Evolutionary conservation across 2,329 filamentous ascomycete species (phyloP).

Genomic region (Lasiodiplodia sp.): DNA sequence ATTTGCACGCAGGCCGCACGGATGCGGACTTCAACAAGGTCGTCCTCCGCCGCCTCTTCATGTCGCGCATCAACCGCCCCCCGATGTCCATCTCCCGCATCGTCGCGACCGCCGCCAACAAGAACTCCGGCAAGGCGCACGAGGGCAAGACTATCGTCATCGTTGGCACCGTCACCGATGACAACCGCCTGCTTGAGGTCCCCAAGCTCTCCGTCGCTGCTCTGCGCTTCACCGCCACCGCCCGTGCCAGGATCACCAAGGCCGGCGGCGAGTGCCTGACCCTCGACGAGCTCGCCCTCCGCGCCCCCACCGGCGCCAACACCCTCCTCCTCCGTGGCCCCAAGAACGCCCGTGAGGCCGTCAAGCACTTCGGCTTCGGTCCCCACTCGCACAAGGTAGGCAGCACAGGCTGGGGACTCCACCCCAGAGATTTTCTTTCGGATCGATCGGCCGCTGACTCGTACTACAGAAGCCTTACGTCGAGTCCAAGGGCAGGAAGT

Average conservation of each 20-base stretch:
- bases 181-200: constrained; percentile 84
- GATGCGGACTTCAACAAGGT: constrained; percentile 99
- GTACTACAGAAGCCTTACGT: constrained; percentile 84
- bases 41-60: constrained; percentile 95
- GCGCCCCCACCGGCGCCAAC: constrained; percentile 95
- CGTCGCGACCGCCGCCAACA: constrained; percentile 65
- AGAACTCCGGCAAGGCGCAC: constrained; percentile 61
- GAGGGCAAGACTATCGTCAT: constrained; percentile 87
- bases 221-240: constrained; percentile 95
- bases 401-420: not conserved
- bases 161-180: constrained; percentile 95
- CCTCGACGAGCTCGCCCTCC: constrained; percentile 94
- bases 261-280: constrained; percentile 96
- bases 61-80: constrained; percentile 94
- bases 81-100: constrained; percentile 93
- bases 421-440: constrained; percentile 31
- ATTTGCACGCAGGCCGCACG: constrained; percentile 74
- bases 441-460: constrained; percentile 30
- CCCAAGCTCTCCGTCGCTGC: constrained; percentile 95
- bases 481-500: constrained; percentile 99
- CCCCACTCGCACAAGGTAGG: constrained; percentile 96
- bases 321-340: constrained; percentile 95
- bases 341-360: constrained; percentile 96
- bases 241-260: constrained; percentile 89
- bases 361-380: constrained; percentile 99